Conservation (phyloP, 2,329 filamentous ascomycete genomes). For the Colletotrichum sidae region DNA sequence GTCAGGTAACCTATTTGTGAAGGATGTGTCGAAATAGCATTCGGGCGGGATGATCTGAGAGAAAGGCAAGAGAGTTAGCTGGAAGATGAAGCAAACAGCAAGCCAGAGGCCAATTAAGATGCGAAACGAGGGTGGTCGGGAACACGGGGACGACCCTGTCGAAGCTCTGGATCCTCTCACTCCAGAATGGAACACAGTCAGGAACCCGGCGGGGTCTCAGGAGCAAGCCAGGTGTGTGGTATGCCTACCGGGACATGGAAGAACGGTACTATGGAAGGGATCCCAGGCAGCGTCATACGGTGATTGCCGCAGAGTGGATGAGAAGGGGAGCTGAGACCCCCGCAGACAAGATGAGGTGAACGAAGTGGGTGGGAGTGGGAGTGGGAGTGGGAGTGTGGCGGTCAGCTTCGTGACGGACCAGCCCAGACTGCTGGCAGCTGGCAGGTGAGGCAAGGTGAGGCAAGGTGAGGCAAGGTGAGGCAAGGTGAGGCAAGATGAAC, state of each 20-base stretch:
- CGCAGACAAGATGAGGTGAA: not conserved
- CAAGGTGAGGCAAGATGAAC: no score
- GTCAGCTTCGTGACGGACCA: not conserved
- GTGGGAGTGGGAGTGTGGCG: slow-evolving; percentile 5
- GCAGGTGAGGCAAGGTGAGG: no score
- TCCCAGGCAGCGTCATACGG: slow-evolving; percentile 33
- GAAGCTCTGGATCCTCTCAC: slow-evolving; percentile 5
- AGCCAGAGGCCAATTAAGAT: slow-evolving; percentile 8
- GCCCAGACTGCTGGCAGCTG: slow-evolving; percentile 3
- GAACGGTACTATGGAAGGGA: slow-evolving; percentile 14
- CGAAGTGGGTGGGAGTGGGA: slow-evolving; percentile 9
- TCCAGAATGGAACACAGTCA: slow-evolving; percentile 15
- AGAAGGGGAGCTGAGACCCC: slow-evolving; percentile 33
- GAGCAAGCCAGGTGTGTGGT: no score
- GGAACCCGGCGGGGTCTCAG: not conserved
- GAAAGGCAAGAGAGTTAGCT: slow-evolving; percentile 27
- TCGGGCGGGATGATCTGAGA: slow-evolving; percentile 50
- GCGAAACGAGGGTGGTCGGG: slow-evolving; percentile 36
- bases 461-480: no score
- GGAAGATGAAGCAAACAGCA: slow-evolving; percentile 4
- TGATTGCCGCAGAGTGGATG: slow-evolving; percentile 35
- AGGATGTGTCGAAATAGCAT: slow-evolving; percentile 65
- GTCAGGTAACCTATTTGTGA: slow-evolving; percentile 77
- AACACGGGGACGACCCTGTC: slow-evolving; percentile 25
- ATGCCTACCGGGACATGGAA: no score